Percentiles rank a stretch among this genome's conserved stretches.
These are phyloP conservation scores for Volutella citrinella DNA, from an alignment of 2,329 filamentous ascomycete genomes.

Conservation along the genomic window DNA sequence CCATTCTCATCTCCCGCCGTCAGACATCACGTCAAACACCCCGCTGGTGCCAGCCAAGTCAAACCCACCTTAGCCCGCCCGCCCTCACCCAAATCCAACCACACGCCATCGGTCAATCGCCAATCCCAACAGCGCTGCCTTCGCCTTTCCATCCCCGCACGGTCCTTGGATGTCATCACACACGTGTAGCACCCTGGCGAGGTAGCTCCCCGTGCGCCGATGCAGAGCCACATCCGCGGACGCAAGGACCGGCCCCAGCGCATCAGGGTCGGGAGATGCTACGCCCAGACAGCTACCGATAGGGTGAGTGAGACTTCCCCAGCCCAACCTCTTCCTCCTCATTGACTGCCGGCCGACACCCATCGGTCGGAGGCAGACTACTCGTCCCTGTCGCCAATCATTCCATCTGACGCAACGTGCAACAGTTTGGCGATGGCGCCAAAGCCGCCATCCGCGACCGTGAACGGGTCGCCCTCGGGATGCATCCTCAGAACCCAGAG, in stretches of 20 bases:
- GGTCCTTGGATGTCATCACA: too few relatives aligned
- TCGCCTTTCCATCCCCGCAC: too few relatives aligned
- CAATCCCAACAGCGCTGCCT: too few relatives aligned
- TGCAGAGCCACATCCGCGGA: constrained; percentile 20
- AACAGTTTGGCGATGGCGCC: constrained; percentile 38
- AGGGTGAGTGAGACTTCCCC: constrained; percentile 30
- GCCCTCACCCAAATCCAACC: too few relatives aligned
- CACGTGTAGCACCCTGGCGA: constrained; percentile 15
- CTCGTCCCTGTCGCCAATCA: constrained; percentile 6
- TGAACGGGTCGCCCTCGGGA: constrained; percentile 27
- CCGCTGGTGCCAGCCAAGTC: too few relatives aligned
- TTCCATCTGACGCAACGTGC: too few relatives aligned
- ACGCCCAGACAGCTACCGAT: constrained; percentile 35
- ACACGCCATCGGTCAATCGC: too few relatives aligned
- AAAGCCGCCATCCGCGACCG: constrained; percentile 32
- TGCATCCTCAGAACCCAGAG: constrained; percentile 21
- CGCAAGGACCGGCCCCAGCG: constrained; percentile 24
- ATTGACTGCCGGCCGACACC: background rate
- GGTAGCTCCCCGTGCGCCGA: constrained; percentile 24
- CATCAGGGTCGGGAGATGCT: constrained; percentile 33
- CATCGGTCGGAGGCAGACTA: constrained; percentile 5
- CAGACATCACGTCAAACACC: too few relatives aligned
- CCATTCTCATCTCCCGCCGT: too few relatives aligned
- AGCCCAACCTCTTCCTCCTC: background rate
- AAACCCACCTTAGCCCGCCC: too few relatives aligned